Percentiles rank a stretch among this genome's conserved stretches.
These are phyloP conservation scores for Brettanomyces sp. DNA, from an alignment of 805 yeast species.

Conservation along the genomic window DNA sequence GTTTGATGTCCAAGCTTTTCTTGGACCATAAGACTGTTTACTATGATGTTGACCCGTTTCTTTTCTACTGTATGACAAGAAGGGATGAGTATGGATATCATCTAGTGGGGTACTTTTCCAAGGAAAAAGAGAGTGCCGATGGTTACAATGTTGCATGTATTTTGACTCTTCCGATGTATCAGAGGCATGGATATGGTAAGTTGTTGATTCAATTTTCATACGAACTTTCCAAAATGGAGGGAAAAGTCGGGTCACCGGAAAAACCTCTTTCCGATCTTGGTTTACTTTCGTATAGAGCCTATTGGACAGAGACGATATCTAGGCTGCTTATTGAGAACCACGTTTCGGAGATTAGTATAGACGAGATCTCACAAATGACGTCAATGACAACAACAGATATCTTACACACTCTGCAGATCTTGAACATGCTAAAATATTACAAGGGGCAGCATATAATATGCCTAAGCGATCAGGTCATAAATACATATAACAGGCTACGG, in stretches of 20 bases:
- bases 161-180: constrained; percentile 91
- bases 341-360: constrained; percentile 53
- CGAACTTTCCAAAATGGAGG: constrained; percentile 79
- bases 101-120: constrained; percentile 91
- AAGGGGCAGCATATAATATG: constrained; percentile 92
- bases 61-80: constrained; percentile 91
- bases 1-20: constrained; percentile 81
- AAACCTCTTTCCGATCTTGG: constrained; percentile 96
- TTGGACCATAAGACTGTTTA: constrained; percentile 93
- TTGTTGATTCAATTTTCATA: constrained; percentile 88
- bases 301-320: constrained; percentile 88
- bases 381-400: constrained; percentile 97
- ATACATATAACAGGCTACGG: constrained; percentile 57
- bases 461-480: constrained; percentile 73
- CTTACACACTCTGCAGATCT: constrained; percentile 83
- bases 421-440: constrained; percentile 82
- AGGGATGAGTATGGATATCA: constrained; percentile 90
- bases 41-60: constrained; percentile 96
- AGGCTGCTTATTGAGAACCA: constrained; percentile 58
- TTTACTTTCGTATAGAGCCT: constrained; percentile 84
- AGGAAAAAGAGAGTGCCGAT: constrained; percentile 94
- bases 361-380: constrained; percentile 77
- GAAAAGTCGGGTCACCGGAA: constrained; percentile 93
- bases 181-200: constrained; percentile 89
- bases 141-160: constrained; percentile 96